Conservation (phyloP, 768 basidiomycete species). For the Suillus placidus region DNA sequence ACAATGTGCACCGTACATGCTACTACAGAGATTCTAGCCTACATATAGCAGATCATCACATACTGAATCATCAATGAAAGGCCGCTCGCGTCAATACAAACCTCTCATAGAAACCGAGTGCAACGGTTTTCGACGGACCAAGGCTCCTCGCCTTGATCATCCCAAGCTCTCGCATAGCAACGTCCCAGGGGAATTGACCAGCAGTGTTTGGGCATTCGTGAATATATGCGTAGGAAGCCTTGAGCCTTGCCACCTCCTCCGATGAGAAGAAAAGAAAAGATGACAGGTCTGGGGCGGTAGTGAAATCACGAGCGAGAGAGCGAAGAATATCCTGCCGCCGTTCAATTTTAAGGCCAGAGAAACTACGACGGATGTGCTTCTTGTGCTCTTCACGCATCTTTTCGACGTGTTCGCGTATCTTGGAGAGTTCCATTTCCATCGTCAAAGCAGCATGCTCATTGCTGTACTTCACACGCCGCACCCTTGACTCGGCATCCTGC, state of each 20-base stretch:
- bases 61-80: conserved; percentile 6
- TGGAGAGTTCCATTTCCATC: conserved; percentile 38
- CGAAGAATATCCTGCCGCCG: conserved; percentile 51
- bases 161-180: conserved; percentile 56
- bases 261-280: conserved; percentile 30
- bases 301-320: conserved; percentile 44
- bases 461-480: conserved; percentile 14
- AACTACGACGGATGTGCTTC: conserved; percentile 27
- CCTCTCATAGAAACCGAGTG: conserved; percentile 47
- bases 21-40: neutral
- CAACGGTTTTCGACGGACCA: conserved; percentile 44
- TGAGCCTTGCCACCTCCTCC: conserved; percentile 38
- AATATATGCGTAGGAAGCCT: conserved; percentile 55
- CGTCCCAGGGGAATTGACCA: conserved; percentile 54
- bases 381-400: conserved; percentile 32
- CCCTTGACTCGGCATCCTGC: conserved; percentile 34
- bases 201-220: conserved; percentile 30
- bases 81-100: conserved; percentile 32
- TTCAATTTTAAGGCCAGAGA: conserved; percentile 45
- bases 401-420: conserved; percentile 46
- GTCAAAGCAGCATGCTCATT: conserved; percentile 16
- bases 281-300: conserved; percentile 32
- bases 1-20: neutral
- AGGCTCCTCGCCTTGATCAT: conserved; percentile 52
- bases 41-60: neutral